A percentile compares a stretch with the other conserved stretches of the same genome.
These are phyloP conservation scores for Chlorophyllum brunneum DNA, from an alignment of 768 basidiomycete genomes.

Conservation along the genomic window DNA sequence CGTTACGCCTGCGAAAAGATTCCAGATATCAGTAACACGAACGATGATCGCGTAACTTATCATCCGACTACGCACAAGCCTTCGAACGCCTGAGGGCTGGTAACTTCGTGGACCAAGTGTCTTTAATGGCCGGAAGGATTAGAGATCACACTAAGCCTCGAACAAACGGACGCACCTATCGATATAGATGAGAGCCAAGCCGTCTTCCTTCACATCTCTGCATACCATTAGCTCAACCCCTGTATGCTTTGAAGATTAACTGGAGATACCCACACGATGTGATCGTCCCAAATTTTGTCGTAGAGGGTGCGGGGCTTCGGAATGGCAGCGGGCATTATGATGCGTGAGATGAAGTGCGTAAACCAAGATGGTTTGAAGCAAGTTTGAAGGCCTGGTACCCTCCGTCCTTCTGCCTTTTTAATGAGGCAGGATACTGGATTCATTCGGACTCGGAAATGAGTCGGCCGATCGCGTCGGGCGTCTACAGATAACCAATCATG, in stretches of 20 bases:
- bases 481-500: slow-evolving; percentile 15
- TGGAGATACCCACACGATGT: slow-evolving; percentile 68
- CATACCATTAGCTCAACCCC: slow-evolving; percentile 14
- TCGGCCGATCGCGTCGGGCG: slow-evolving; percentile 14
- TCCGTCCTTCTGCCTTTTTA: slow-evolving; percentile 12
- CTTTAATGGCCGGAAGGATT: slow-evolving; percentile 24
- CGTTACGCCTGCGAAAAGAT: slow-evolving; percentile 49
- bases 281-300: slow-evolving; percentile 98
- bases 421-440: neutral
- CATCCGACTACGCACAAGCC: slow-evolving; percentile 53
- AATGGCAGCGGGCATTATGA: slow-evolving; percentile 36
- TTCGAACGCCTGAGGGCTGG: slow-evolving; percentile 91
- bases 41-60: neutral
- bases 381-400: slow-evolving; percentile 7
- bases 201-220: slow-evolving; percentile 72
- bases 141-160: neutral
- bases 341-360: slow-evolving; percentile 14
- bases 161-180: slow-evolving; percentile 58
- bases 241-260: slow-evolving; percentile 6
- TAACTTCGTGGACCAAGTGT: slow-evolving; percentile 84
- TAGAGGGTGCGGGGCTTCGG: slow-evolving; percentile 81
- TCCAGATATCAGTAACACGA: slow-evolving; percentile 15
- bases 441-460: slow-evolving; percentile 8
- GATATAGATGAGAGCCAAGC: slow-evolving; percentile 79
- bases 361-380: neutral